Evolutionary conservation across 163 green algal species (phyloP).

Genomic region (Scenedesmus sp.): DNA sequence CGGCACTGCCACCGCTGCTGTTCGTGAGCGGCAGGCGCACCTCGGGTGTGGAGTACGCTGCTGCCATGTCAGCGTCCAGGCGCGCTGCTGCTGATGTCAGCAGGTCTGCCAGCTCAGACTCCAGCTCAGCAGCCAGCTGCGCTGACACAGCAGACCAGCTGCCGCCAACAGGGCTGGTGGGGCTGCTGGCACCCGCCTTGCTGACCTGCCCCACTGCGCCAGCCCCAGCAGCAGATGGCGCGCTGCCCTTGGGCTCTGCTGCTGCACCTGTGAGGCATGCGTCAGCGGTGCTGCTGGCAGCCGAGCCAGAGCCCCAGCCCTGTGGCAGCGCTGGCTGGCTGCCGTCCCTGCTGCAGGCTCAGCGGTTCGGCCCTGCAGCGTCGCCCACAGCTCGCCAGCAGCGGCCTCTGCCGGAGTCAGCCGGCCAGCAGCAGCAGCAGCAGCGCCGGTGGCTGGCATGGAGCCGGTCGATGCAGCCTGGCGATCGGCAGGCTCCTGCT

Average conservation of each 20-base stretch:
- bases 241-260: not conserved
- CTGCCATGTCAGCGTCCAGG: constrained; percentile 1
- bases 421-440: not conserved
- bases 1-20: not conserved
- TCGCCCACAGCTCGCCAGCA: not conserved
- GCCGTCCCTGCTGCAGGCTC: not conserved
- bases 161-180: not conserved
- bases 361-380: not conserved
- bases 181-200: not conserved
- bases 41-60: not conserved
- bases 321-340: not conserved
- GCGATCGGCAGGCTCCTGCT: not conserved
- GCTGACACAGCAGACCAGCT: constrained; percentile 20
- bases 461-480: not conserved
- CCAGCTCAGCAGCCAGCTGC: constrained; percentile 19
- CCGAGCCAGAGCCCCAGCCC: not conserved
- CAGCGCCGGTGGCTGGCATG: not conserved
- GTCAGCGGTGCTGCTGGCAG: not conserved
- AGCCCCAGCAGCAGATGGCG: not conserved
- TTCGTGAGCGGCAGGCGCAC: not conserved
- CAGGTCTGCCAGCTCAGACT: constrained; percentile 40
- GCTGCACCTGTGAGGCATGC: not conserved
- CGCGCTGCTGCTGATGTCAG: constrained; percentile 27
- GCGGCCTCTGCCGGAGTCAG: not conserved
- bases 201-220: not conserved